Evolutionary conservation across 352 stramenopile genomes (phyloP).

Genomic region (Phytophthora pisi): DNA sequence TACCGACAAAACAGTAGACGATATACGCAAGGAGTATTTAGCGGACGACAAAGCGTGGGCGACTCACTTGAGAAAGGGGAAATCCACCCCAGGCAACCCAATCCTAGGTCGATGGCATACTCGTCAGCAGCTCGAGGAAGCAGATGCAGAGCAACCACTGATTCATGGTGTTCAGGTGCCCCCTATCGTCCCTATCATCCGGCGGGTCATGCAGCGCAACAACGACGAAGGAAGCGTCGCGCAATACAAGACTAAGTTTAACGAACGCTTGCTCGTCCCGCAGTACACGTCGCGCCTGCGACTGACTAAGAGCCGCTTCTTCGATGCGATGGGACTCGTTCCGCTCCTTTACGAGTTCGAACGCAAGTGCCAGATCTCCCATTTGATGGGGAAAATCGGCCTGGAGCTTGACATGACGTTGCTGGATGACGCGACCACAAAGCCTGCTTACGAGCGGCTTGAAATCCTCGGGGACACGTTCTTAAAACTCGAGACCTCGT

Average conservation of each 20-base stretch:
- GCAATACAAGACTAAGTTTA: conserved; percentile 65
- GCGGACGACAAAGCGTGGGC: conserved; percentile 54
- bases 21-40: conserved; percentile 55
- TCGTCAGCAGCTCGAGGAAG: conserved; percentile 61
- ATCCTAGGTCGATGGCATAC: conserved; percentile 83
- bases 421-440: conserved; percentile 84
- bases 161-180: conserved; percentile 77
- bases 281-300: conserved; percentile 72
- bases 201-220: conserved; percentile 82
- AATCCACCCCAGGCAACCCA: conserved; percentile 71
- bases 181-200: conserved; percentile 81
- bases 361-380: conserved; percentile 87
- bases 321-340: conserved; percentile 84
- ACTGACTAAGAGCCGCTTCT: conserved; percentile 73
- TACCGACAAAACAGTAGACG: conserved; percentile 45
- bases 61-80: conserved; percentile 63
- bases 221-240: conserved; percentile 64
- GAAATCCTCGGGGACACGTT: conserved; percentile 88
- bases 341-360: conserved; percentile 89
- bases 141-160: conserved; percentile 61
- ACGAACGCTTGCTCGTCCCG: conserved; percentile 78
- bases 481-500: conserved; percentile 86
- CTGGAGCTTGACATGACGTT: conserved; percentile 77
- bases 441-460: conserved; percentile 80
- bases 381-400: conserved; percentile 83